Conservation (phyloP, 352 stramenopile species). For the Phytopythium sindhum region DNA sequence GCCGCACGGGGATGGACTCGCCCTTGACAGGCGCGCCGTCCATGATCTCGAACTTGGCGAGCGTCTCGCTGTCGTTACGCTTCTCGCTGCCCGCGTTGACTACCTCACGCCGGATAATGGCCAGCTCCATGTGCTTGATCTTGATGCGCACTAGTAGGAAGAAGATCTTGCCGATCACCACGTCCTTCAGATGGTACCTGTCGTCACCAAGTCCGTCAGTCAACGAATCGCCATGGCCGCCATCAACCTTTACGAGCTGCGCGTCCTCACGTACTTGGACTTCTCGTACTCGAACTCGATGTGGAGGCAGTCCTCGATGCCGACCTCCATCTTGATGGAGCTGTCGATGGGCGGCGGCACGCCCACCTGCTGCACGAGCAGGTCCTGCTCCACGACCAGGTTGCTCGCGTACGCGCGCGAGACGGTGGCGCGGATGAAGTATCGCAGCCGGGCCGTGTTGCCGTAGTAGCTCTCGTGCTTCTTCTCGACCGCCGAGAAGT, state of each 20-base stretch:
- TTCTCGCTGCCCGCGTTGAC: conserved; percentile 73
- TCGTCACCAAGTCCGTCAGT: not conserved
- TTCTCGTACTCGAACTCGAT: conserved; percentile 99
- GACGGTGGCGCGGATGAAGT: conserved; percentile 94
- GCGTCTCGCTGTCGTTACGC: conserved; percentile 95
- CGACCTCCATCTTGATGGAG: conserved; percentile 97
- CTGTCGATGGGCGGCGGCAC: conserved; percentile 78
- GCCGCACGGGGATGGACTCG: conserved; percentile 95
- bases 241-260: too few species aligned
- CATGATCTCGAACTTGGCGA: conserved; percentile 99
- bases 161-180: conserved; percentile 97
- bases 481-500: conserved; percentile 94
- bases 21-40: conserved; percentile 96
- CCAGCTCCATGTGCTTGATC: conserved; percentile 99
- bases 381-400: conserved; percentile 91
- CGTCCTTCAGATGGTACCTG: conserved; percentile 92
- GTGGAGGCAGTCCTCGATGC: conserved; percentile 99
- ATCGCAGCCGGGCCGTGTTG: conserved; percentile 94
- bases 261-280: conserved; percentile 69
- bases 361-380: conserved; percentile 87
- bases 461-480: conserved; percentile 97
- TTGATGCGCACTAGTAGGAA: conserved; percentile 98
- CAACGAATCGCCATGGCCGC: too few species aligned
- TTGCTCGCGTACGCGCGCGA: conserved; percentile 90
- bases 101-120: conserved; percentile 95